These are phyloP conservation scores for Tulasnella sp. DNA, from an alignment of 768 basidiomycete species.

Conservation along the genomic window DNA sequence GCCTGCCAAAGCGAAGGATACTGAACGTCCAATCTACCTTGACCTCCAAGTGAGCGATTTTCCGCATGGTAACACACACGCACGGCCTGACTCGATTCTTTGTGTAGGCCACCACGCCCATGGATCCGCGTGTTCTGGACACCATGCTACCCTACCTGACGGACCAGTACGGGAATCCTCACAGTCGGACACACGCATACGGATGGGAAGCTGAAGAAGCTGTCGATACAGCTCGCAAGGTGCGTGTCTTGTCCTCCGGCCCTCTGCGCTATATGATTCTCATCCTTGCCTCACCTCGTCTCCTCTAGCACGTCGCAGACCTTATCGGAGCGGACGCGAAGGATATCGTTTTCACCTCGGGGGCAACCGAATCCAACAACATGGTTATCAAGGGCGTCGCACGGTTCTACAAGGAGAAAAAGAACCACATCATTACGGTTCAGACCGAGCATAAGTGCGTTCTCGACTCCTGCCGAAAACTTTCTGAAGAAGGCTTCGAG, in stretches of 20 bases:
- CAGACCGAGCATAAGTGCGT: constrained; percentile 99
- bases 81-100: constrained; percentile 15
- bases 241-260: constrained; percentile 24
- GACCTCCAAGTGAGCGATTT: constrained; percentile 73
- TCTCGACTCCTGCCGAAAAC: constrained; percentile 89
- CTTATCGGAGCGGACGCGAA: constrained; percentile 90
- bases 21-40: constrained; percentile 84
- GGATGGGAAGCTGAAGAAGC: constrained; percentile 98
- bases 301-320: constrained; percentile 65
- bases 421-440: constrained; percentile 84
- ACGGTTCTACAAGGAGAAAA: constrained; percentile 86
- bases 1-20: constrained; percentile 42
- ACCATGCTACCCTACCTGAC: constrained; percentile 93
- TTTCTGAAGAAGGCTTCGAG: constrained; percentile 94
- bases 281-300: neutral
- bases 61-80: neutral
- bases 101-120: constrained; percentile 82
- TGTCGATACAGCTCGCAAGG: constrained; percentile 85
- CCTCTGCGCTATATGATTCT: neutral
- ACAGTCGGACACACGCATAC: constrained; percentile 96
- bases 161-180: constrained; percentile 95
- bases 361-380: constrained; percentile 96
- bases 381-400: constrained; percentile 96
- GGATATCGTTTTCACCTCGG: constrained; percentile 94
- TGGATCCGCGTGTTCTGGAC: constrained; percentile 93